Evolutionary conservation across 2,329 filamentous ascomycete genomes (phyloP).

Genomic region (Fusarium sterilihyphosum): DNA sequence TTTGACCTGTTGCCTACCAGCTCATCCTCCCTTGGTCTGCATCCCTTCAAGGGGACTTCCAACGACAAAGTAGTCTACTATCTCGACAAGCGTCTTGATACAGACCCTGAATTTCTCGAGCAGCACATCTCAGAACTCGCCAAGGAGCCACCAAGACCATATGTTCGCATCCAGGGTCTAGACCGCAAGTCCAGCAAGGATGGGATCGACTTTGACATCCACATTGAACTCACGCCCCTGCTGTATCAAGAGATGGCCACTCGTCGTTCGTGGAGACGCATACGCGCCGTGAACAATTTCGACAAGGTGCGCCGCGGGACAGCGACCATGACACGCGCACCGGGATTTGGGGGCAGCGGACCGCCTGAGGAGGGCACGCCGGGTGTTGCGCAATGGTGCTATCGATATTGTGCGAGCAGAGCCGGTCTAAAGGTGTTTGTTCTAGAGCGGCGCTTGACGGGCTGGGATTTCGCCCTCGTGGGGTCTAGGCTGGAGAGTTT

Average conservation of each 20-base stretch:
- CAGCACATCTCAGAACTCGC: slow-evolving; percentile 57
- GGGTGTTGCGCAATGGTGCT: slow-evolving; percentile 69
- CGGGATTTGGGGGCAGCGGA: slow-evolving; percentile 50
- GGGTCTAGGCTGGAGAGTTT: slow-evolving; percentile 63
- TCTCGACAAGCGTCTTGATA: slow-evolving; percentile 57
- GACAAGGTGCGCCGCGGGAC: slow-evolving; percentile 74
- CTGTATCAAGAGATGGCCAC: slow-evolving; percentile 59
- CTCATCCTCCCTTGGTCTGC: slow-evolving; percentile 35
- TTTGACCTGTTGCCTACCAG: slow-evolving; percentile 23
- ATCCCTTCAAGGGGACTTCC: slow-evolving; percentile 45
- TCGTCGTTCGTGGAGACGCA: slow-evolving; percentile 52
- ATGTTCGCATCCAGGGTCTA: slow-evolving; percentile 62
- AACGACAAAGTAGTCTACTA: slow-evolving; percentile 53
- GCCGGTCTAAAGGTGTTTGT: slow-evolving; percentile 67
- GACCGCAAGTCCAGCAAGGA: slow-evolving; percentile 57
- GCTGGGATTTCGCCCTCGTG: slow-evolving; percentile 68
- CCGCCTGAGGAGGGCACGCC: slow-evolving; percentile 46
- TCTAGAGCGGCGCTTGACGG: slow-evolving; percentile 63
- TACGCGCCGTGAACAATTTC: slow-evolving; percentile 65
- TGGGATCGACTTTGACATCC: slow-evolving; percentile 68
- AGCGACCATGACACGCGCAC: slow-evolving; percentile 62
- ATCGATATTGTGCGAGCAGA: slow-evolving; percentile 69
- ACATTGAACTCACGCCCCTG: slow-evolving; percentile 67
- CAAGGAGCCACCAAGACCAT: slow-evolving; percentile 61
- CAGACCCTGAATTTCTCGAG: slow-evolving; percentile 55